Evolutionary conservation across 2,329 filamentous ascomycete genomes (phyloP).

Genomic region (Calonectria naviculata): DNA sequence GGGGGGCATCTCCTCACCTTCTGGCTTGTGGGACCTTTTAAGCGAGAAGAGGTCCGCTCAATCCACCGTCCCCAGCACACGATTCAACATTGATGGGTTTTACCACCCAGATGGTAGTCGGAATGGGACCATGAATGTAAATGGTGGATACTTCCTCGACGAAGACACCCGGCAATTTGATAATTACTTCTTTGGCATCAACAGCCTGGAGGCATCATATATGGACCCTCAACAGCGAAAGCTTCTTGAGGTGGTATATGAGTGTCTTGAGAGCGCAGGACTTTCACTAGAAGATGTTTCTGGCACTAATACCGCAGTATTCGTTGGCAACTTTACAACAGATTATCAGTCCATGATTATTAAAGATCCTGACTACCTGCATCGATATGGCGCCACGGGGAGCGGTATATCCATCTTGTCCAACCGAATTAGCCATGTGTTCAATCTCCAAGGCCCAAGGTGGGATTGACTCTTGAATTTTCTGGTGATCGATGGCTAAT

Average conservation of each 20-base stretch:
- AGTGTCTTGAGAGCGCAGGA: neutral
- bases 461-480: conserved; percentile 2
- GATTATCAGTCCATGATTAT: neutral
- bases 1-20: neutral
- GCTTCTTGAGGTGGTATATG: conserved; percentile 1
- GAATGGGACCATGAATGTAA: neutral
- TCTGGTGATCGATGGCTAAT: conserved; percentile 14
- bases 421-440: conserved; percentile 49
- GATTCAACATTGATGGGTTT: conserved; percentile 5
- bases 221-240: conserved; percentile 9
- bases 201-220: neutral
- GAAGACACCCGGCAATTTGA: neutral
- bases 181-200: neutral
- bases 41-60: neutral
- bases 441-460: conserved; percentile 49
- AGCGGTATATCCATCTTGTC: neutral
- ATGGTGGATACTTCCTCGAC: neutral
- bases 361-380: neutral
- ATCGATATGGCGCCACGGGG: neutral
- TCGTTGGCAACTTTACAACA: neutral
- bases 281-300: neutral
- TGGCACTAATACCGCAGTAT: neutral
- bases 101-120: neutral
- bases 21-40: conserved; percentile 1
- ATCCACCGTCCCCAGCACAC: neutral